Percentiles rank a stretch among this genome's conserved stretches.
Evolutionary conservation across 2,329 filamentous ascomycete species (phyloP).

Genomic region (Podosphaera fusca): DNA sequence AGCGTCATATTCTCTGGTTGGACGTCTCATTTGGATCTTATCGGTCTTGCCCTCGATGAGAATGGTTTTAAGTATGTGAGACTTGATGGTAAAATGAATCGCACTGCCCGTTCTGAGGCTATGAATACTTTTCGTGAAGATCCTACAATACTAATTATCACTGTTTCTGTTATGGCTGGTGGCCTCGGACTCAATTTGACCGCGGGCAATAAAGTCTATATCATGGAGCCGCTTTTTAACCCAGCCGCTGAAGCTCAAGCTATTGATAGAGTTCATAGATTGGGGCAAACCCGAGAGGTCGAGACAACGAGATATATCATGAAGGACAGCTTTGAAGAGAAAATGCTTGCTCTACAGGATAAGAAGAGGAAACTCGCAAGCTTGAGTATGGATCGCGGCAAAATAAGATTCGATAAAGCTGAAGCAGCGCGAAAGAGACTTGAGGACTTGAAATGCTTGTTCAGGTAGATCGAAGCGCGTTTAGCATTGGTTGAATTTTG

Average conservation of each 20-base stretch:
- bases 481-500: too few relatives aligned
- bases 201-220: conserved; percentile 63
- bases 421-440: conserved; percentile 20
- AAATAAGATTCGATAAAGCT: conserved; percentile 13
- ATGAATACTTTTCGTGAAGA: conserved; percentile 62
- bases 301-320: conserved; percentile 79
- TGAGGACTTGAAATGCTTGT: conserved; percentile 35
- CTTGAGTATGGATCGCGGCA: conserved; percentile 48
- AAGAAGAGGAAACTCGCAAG: conserved; percentile 86
- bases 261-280: conserved; percentile 72
- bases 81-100: conserved; percentile 78
- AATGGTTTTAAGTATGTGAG: conserved; percentile 47
- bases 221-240: conserved; percentile 98
- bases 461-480: conserved; percentile 16
- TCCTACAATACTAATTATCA: conserved; percentile 47
- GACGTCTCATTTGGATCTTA: conserved; percentile 84
- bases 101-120: conserved; percentile 47
- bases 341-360: conserved; percentile 69
- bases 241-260: conserved; percentile 88
- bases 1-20: conserved; percentile 92
- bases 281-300: conserved; percentile 77
- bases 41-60: conserved; percentile 54
- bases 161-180: conserved; percentile 81
- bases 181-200: conserved; percentile 84
- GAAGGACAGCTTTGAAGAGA: conserved; percentile 76